Percentiles rank a stretch among this genome's conserved stretches.
Conservation (phyloP, 495 filamentous ascomycete genomes). For the Penicillium canariense region DNA sequence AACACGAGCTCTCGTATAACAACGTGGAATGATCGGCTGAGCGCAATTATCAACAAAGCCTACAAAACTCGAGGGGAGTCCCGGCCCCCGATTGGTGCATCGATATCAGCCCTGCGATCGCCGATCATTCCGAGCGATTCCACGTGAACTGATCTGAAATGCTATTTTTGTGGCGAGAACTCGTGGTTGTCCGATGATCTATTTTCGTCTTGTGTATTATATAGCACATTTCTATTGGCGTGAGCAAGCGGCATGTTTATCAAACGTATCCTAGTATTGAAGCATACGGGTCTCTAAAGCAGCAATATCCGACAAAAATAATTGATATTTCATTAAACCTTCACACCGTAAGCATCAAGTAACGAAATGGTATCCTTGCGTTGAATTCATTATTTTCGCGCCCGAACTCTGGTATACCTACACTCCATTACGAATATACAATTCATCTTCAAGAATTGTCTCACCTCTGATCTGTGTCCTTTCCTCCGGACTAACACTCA, state of each 20-base stretch:
- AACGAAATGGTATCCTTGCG: background rate
- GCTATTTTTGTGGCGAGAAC: background rate
- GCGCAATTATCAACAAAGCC: constrained; percentile 6
- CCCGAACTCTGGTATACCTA: background rate
- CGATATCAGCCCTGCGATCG: constrained; percentile 11
- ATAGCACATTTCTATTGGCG: background rate
- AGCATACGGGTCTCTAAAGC: background rate
- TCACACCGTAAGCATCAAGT: background rate
- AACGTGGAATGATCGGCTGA: constrained; percentile 17
- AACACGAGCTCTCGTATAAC: constrained; percentile 3
- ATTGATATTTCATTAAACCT: background rate
- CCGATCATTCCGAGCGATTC: background rate
- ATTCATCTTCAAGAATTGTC: constrained; percentile 17
- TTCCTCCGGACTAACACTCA: constrained; percentile 5
- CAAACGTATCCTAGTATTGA: background rate
- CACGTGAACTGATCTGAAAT: background rate
- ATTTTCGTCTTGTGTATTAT: background rate
- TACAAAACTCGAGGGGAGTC: constrained; percentile 1
- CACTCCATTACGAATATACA: constrained; percentile 1
- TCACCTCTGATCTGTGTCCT: background rate
- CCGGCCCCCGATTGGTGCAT: background rate
- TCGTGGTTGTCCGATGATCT: background rate
- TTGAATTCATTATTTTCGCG: background rate
- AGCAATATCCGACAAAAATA: background rate
- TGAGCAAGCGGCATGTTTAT: background rate